Evolutionary conservation across 148 eudicot genomes (phyloP).

Genomic region (Vaccinium darrowii): DNA sequence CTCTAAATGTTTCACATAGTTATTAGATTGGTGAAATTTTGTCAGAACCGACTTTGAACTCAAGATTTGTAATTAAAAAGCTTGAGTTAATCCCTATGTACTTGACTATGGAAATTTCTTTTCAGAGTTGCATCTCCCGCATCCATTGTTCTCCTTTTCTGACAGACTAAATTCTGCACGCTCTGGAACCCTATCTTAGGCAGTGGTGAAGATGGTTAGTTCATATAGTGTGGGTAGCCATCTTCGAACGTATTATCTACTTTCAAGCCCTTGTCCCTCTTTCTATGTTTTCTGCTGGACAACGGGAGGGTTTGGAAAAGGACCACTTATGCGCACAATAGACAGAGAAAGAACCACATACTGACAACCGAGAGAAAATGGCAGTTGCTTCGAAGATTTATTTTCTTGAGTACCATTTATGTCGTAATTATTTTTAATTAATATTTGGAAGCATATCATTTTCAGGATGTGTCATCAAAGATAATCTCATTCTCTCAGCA

Average conservation of each 20-base stretch:
- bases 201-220: not conserved
- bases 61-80: not conserved
- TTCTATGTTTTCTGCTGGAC: not conserved
- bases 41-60: not conserved
- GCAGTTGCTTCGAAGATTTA: constrained; percentile 7
- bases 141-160: not conserved
- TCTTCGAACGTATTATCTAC: not conserved
- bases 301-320: not conserved
- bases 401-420: not conserved
- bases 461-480: constrained; percentile 77
- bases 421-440: not conserved
- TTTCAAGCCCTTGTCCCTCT: not conserved
- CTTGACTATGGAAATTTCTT: not conserved
- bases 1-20: not conserved
- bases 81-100: not conserved
- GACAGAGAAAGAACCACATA: not conserved
- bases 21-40: not conserved
- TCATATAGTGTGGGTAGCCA: not conserved
- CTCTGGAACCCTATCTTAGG: not conserved
- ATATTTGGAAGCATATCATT: not conserved
- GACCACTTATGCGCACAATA: not conserved
- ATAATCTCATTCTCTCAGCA: constrained; percentile 83
- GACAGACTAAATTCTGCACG: not conserved
- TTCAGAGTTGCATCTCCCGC: not conserved
- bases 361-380: not conserved